Evolutionary conservation across 2,329 filamentous ascomycete genomes (phyloP), one percentile per base, ranked within the genome.

Genomic region (Colletotrichum abscissum): DNA sequence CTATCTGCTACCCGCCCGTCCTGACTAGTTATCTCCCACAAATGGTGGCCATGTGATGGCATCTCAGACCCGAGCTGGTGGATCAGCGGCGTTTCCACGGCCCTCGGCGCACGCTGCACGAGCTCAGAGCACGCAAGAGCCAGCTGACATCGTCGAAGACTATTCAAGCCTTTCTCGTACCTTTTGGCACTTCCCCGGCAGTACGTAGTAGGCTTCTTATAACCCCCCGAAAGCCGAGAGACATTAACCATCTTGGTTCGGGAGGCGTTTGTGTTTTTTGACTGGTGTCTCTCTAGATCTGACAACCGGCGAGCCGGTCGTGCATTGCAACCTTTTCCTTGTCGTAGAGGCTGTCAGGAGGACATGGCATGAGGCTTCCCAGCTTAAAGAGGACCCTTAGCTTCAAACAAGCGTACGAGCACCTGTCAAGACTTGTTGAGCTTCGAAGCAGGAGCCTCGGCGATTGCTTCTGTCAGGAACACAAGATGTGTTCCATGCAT

Each of bases 61-160:
- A 73, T 73, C 67, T 73, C 70, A 70, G 70, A 73, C 70, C 67
- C 67, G 70, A 62, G 49, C 60, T 62, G 60, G 70, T 73, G 70
- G 70, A 73, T 70, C 70, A 42, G 28, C 60, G 60, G 35, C 60
- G 60, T 73, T 70, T 66, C 60, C 60, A 49, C 60, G 60, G 54
- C 35, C 62, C 62, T 60, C 54, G 33, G 46, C 57, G 67, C 60
- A 35, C 4, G 33, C 33, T 35, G 33, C 33, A 62, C 56, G 35
- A 66, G 46, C 62, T 56, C 42, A 28, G 54, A 62, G 66, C 60
- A 57, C 60, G 16, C 28, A 66, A 35, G 46, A 56, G 12, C 62
- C 55, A 49, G 33, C 46, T 52, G 62, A 22, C 59, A 19, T 26
- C 4, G 28, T 63, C n/a, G 28, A 49, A 16, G 7, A 49, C 42